These are phyloP conservation scores for Perilla frutescens DNA, from an alignment of 257 asterid genomes.

Conservation along the genomic window DNA sequence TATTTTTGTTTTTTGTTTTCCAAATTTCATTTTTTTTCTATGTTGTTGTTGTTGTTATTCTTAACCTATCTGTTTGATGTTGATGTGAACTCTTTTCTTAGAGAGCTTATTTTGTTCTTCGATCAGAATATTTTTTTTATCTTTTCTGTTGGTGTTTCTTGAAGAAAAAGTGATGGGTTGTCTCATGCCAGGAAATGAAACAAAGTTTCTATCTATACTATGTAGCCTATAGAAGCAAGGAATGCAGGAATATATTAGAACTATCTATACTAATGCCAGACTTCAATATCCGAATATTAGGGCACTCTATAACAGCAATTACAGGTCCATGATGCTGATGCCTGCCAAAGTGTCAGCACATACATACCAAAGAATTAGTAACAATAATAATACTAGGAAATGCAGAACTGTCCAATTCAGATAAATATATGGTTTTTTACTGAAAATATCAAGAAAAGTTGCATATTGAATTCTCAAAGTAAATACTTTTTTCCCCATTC, in stretches of 20 bases:
- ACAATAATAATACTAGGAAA: slow-evolving; percentile 8
- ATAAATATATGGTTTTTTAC: slow-evolving; percentile 5
- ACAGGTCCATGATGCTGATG: slow-evolving; percentile 76
- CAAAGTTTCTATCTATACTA: slow-evolving; percentile 15
- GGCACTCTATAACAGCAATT: slow-evolving; percentile 88
- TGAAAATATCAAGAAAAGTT: slow-evolving; percentile 10
- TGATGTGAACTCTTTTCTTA: slow-evolving; percentile 29
- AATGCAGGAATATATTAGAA: no score
- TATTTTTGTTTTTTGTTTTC: background rate
- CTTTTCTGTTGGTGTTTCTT: slow-evolving; percentile 22
- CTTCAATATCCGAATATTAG: slow-evolving; percentile 71
- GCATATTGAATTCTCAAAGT: background rate
- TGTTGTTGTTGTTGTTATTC: no score
- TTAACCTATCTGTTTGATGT: slow-evolving; percentile 28
- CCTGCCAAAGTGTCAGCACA: slow-evolving; percentile 49
- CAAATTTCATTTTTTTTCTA: background rate
- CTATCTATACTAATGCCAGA: slow-evolving; percentile 67
- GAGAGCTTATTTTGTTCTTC: slow-evolving; percentile 18
- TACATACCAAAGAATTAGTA: slow-evolving; percentile 22
- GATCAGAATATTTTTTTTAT: slow-evolving; percentile 6
- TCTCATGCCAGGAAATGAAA: slow-evolving; percentile 4
- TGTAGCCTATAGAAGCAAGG: no score
- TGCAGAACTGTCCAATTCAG: slow-evolving; percentile 29
- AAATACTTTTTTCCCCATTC: slow-evolving; percentile 4
- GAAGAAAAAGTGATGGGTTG: slow-evolving; percentile 35